These are phyloP conservation scores for Aspergillus sp. DNA, from an alignment of 2,329 filamentous ascomycete species.

Conservation along the genomic window DNA sequence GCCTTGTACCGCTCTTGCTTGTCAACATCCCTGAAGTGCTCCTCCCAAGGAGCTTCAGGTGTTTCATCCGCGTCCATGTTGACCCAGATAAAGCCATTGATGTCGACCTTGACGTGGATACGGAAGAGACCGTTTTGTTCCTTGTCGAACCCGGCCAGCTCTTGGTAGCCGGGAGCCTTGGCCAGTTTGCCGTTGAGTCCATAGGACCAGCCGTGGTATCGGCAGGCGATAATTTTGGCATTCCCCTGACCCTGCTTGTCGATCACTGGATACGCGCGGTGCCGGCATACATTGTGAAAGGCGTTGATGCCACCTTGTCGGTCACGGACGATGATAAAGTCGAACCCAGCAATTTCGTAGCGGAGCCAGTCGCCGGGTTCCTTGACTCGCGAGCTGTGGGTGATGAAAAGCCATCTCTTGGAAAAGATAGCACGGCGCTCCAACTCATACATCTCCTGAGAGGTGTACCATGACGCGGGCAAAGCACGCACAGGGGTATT, in stretches of 20 bases:
- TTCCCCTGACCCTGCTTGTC: conserved; percentile 1
- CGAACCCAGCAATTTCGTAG: conserved; percentile 46
- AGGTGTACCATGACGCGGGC: conserved; percentile 2
- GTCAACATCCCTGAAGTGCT: conserved; percentile 44
- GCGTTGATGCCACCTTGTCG: conserved; percentile 43
- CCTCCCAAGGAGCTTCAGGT: conserved; percentile 37
- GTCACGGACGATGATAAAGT: conserved; percentile 44
- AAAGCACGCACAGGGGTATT: conserved; percentile 1
- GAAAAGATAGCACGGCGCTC: conserved; percentile 2
- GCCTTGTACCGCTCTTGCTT: conserved; percentile 37
- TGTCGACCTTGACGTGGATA: conserved; percentile 46
- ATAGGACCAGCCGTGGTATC: conserved; percentile 2
- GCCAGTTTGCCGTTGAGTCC: conserved; percentile 1
- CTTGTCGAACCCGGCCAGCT: conserved; percentile 7
- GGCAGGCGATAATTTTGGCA: background rate
- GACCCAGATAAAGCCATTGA: conserved; percentile 48
- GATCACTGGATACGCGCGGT: conserved; percentile 2
- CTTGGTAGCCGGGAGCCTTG: conserved; percentile 1
- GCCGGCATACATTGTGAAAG: conserved; percentile 48
- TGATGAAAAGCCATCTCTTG: conserved; percentile 1
- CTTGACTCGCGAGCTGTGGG: conserved; percentile 1
- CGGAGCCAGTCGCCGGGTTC: conserved; percentile 47
- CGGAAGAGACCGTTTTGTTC: conserved; percentile 45
- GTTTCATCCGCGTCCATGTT: conserved; percentile 39
- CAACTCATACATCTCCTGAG: conserved; percentile 1